These are phyloP conservation scores for Pugionium cornutum DNA, from an alignment of 345 rosid species.

Conservation along the genomic window DNA sequence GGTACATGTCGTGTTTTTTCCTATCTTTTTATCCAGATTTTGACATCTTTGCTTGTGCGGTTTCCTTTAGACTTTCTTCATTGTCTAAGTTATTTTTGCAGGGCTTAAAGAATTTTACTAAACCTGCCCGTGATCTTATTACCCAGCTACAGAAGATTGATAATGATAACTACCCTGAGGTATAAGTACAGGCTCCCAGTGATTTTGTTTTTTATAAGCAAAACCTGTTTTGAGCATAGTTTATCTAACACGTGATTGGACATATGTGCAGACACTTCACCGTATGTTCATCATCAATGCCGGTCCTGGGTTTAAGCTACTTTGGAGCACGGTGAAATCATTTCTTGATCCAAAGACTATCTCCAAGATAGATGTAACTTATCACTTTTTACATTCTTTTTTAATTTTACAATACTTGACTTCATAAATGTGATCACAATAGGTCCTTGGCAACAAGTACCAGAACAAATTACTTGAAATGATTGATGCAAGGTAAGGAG, in stretches of 20 bases:
- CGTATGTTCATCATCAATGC: constrained; percentile 90
- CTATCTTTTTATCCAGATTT: not conserved
- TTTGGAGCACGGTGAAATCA: constrained; percentile 73
- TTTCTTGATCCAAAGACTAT: constrained; percentile 89
- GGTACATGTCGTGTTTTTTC: constrained; percentile 46
- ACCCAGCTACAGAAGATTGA: constrained; percentile 81
- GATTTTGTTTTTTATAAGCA: not conserved
- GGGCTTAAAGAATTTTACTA: constrained; percentile 83
- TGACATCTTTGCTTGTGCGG: not conserved
- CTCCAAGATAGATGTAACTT: constrained; percentile 74
- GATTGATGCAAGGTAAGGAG: constrained; percentile 72
- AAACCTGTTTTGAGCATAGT: constrained; percentile 8
- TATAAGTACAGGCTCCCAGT: constrained; percentile 23
- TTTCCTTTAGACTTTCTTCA: not conserved
- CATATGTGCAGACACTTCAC: constrained; percentile 67
- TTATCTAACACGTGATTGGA: constrained; percentile 8
- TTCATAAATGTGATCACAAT: constrained; percentile 25
- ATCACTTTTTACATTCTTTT: not conserved
- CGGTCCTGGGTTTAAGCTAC: constrained; percentile 79
- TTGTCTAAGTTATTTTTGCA: constrained; percentile 20
- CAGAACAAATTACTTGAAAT: constrained; percentile 79
- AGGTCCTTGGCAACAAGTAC: constrained; percentile 91
- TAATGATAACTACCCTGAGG: constrained; percentile 91
- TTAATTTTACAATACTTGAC: not conserved
- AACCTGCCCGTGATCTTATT: constrained; percentile 80